Evolutionary conservation across 306 rosid species (phyloP).

Genomic region (Citrullus amarus): DNA sequence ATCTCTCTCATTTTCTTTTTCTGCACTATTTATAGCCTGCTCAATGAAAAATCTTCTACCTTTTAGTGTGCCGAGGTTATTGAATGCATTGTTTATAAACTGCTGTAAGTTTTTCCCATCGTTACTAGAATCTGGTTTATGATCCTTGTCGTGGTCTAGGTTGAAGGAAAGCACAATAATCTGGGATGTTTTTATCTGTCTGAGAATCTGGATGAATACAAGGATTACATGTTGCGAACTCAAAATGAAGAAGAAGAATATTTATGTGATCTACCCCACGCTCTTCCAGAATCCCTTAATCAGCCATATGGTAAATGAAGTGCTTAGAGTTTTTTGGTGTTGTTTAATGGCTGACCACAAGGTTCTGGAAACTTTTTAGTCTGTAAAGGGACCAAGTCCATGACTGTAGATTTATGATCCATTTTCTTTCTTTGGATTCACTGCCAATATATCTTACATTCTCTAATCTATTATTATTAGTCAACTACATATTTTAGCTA

Average conservation of each 20-base stretch:
- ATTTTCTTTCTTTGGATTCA: neutral
- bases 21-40: neutral
- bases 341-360: neutral
- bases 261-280: conserved; percentile 44
- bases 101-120: neutral
- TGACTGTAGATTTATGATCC: neutral
- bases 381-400: neutral
- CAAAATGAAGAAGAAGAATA: conserved; percentile 33
- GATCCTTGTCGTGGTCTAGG: conserved; percentile 40
- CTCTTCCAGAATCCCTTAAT: conserved; percentile 42
- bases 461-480: neutral
- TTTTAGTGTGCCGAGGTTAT: neutral
- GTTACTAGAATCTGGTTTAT: neutral
- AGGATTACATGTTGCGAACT: conserved; percentile 36
- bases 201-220: conserved; percentile 65
- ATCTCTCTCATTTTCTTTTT: neutral
- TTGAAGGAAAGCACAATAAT: conserved; percentile 50
- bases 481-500: neutral
- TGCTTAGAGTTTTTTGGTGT: conserved; percentile 2
- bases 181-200: conserved; percentile 73
- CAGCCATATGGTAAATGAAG: conserved; percentile 54
- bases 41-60: neutral
- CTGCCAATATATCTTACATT: neutral
- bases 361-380: neutral
- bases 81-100: neutral